Percentiles rank a stretch among this genome's conserved stretches.
These are phyloP conservation scores for Talaromyces liani DNA, from an alignment of 495 filamentous ascomycete genomes.

Conservation along the genomic window DNA sequence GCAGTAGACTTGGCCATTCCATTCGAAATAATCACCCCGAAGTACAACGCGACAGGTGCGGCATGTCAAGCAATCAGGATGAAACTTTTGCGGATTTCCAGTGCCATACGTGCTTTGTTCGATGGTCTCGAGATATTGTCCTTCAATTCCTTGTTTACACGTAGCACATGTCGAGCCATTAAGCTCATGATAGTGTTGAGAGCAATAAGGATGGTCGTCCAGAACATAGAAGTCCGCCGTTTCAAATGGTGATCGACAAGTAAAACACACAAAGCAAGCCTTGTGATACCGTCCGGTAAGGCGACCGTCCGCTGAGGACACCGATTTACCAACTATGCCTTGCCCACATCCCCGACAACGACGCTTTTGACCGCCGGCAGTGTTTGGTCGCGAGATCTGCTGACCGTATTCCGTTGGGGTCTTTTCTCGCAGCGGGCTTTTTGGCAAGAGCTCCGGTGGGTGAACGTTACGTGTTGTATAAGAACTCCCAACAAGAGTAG, in stretches of 20 bases:
- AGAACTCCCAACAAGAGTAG: conserved; percentile 27
- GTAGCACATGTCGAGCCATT: conserved; percentile 77
- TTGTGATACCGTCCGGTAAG: conserved; percentile 93
- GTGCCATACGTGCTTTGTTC: conserved; percentile 25
- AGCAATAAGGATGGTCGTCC: conserved; percentile 80
- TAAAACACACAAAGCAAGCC: conserved; percentile 84
- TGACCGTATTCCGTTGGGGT: neutral
- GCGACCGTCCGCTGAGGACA: conserved; percentile 88
- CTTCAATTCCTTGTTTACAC: conserved; percentile 84
- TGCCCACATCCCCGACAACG: conserved; percentile 77
- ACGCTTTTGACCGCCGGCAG: conserved; percentile 47
- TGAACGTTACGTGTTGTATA: neutral
- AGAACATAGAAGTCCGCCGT: conserved; percentile 91
- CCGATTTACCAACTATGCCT: conserved; percentile 79
- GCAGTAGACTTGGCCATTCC: conserved; percentile 64
- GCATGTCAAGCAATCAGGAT: conserved; percentile 81
- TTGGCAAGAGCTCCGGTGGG: conserved; percentile 13
- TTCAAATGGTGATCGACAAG: conserved; percentile 72
- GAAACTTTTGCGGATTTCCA: conserved; percentile 68
- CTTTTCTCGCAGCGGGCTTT: conserved; percentile 5
- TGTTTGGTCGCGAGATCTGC: conserved; percentile 17
- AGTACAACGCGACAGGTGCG: conserved; percentile 45
- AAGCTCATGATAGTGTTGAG: conserved; percentile 84
- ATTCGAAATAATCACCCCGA: conserved; percentile 64
- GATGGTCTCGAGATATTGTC: conserved; percentile 82